phyloP scores from a whole-genome alignment of 805 yeast genomes.

The Lachancea waltii region DNA sequence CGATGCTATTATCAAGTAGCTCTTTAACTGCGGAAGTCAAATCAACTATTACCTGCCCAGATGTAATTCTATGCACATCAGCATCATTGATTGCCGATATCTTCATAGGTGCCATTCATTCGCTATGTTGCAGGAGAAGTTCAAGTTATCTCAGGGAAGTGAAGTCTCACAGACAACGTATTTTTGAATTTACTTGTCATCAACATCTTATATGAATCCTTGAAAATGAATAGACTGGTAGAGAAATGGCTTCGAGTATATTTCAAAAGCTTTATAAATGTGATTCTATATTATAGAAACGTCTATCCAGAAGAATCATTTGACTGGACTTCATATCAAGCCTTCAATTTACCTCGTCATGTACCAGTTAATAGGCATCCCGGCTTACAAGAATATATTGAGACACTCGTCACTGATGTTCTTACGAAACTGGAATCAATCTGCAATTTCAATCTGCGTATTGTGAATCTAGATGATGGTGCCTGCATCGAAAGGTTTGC shows the following conservation, averaged over 20 bases:
- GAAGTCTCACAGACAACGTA: no score
- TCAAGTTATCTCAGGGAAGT: no score
- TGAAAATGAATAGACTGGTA: conserved; percentile 19
- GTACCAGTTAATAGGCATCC: conserved; percentile 44
- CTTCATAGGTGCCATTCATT: no score
- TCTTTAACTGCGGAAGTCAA: conserved; percentile 76
- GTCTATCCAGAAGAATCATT: conserved; percentile 35
- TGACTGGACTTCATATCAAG: conserved; percentile 32
- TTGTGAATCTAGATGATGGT: conserved; percentile 16
- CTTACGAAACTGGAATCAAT: conserved; percentile 21
- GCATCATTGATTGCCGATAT: conserved; percentile 36
- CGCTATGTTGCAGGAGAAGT: no score
- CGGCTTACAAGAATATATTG: conserved; percentile 35
- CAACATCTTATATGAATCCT: no score
- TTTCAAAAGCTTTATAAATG: conserved; percentile 34
- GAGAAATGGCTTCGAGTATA: conserved; percentile 29
- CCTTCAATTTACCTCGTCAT: conserved; percentile 37
- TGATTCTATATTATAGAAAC: conserved; percentile 33
- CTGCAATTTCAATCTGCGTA: conserved; percentile 20
- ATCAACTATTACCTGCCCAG: conserved; percentile 89
- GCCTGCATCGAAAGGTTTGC: conserved; percentile 25
- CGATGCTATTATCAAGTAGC: conserved; percentile 78
- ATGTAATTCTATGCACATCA: conserved; percentile 73
- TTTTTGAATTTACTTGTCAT: no score
- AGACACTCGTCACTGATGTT: conserved; percentile 28